Conservation (phyloP, 2,329 filamentous ascomycete genomes). For the Exophiala sp. region DNA sequence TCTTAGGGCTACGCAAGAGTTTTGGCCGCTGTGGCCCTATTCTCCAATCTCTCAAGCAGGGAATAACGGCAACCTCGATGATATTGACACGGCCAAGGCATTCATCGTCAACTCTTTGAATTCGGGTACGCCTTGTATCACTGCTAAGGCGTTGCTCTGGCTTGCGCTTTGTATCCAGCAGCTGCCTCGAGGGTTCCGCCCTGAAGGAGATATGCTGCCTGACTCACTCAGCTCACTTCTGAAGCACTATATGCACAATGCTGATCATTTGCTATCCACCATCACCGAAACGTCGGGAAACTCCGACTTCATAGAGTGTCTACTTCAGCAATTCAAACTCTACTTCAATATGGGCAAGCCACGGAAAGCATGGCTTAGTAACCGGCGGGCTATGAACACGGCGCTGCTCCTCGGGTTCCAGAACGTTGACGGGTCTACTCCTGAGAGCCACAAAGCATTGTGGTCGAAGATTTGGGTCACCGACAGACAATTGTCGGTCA, state of each 20-base stretch:
- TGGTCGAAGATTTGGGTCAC: not conserved
- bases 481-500: not conserved
- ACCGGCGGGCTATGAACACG: not conserved
- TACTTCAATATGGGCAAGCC: not conserved
- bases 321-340: not conserved
- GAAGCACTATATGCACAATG: not conserved
- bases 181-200: not conserved
- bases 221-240: not conserved
- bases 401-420: not conserved
- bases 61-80: not conserved
- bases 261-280: not conserved
- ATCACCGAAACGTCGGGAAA: not conserved
- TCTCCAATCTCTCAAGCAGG: not conserved
- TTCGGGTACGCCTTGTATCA: not conserved
- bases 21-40: not conserved
- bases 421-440: not conserved
- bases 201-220: not conserved
- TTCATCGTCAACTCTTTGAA: not conserved
- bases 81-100: not conserved
- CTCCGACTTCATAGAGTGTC: not conserved
- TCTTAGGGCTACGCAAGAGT: not conserved
- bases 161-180: not conserved
- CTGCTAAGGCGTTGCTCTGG: not conserved
- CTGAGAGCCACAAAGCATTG: not conserved
- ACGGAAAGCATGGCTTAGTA: slow-evolving; percentile 1